A percentile compares a stretch with the other conserved stretches of the same genome.
These are phyloP conservation scores for Kwoniella mangroviensis DNA, from an alignment of 768 basidiomycete genomes.

Conservation along the genomic window DNA sequence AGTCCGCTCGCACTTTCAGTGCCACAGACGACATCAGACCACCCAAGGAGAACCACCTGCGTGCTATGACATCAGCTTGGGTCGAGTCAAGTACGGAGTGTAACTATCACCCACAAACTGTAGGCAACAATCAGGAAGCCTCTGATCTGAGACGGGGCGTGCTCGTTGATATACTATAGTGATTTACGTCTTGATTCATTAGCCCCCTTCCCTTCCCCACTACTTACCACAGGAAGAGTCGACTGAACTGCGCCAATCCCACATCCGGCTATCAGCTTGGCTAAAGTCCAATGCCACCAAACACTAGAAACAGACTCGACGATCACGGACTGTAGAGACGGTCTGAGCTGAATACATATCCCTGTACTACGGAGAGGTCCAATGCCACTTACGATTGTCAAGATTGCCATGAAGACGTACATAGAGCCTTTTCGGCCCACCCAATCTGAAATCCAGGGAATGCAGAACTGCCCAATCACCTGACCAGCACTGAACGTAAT, in stretches of 20 bases:
- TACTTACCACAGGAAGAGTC: conserved; percentile 36
- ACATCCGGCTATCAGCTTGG: conserved; percentile 38
- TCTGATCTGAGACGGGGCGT: conserved; percentile 39
- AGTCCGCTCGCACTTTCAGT: conserved; percentile 18
- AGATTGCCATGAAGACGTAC: conserved; percentile 26
- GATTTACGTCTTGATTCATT: too few relatives aligned
- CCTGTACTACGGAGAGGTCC: not conserved
- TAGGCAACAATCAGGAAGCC: conserved; percentile 42
- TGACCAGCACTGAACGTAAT: conserved; percentile 32
- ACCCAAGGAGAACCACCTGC: conserved; percentile 38
- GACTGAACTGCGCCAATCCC: conserved; percentile 42
- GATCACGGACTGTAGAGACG: conserved; percentile 26
- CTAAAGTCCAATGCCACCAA: conserved; percentile 42
- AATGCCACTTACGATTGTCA: conserved; percentile 18
- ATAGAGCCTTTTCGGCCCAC: conserved; percentile 39
- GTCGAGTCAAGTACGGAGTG: too few relatives aligned
- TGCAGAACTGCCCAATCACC: conserved; percentile 37
- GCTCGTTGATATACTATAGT: conserved; percentile 42
- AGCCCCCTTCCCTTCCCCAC: not conserved
- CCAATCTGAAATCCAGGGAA: conserved; percentile 32
- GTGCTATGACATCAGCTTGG: too few relatives aligned
- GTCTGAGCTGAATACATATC: not conserved
- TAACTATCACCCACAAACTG: conserved; percentile 26
- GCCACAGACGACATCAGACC: conserved; percentile 29
- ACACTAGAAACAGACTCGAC: conserved; percentile 32